Evolutionary conservation across 2,329 filamentous ascomycete species (phyloP).

Genomic region (Magnaporthiopsis incrustans): DNA sequence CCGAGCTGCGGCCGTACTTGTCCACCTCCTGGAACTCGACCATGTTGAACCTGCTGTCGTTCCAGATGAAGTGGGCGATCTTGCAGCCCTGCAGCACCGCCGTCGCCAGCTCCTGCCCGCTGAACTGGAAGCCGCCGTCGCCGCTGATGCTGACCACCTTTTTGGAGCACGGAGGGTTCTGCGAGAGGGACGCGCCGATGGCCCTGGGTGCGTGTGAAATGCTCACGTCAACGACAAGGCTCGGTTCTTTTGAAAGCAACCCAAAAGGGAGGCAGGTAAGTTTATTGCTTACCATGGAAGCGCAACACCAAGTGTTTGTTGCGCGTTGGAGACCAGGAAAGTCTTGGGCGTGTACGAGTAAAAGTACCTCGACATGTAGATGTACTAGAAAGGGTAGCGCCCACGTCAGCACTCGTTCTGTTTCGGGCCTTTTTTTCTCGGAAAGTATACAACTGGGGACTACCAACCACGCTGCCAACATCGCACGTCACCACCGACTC

Average conservation of each 20-base stretch:
- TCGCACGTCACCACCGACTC: constrained; percentile 35
- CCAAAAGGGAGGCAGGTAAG: neutral
- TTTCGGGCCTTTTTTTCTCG: too few relatives aligned
- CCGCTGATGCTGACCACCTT: constrained; percentile 37
- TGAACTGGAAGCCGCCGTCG: constrained; percentile 43
- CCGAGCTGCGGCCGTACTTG: constrained; percentile 36
- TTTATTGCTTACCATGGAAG: neutral
- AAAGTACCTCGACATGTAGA: constrained; percentile 38
- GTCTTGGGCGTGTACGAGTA: constrained; percentile 33
- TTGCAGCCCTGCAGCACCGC: constrained; percentile 38
- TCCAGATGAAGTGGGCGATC: constrained; percentile 43
- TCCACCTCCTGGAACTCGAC: constrained; percentile 42
- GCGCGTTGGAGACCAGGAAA: constrained; percentile 38
- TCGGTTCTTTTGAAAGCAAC: too few relatives aligned
- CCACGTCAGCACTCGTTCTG: too few relatives aligned
- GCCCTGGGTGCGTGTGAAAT: constrained; percentile 29
- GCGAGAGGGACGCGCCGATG: constrained; percentile 34
- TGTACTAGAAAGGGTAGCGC: constrained; percentile 22
- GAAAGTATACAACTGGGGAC: too few relatives aligned
- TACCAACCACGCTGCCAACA: constrained; percentile 30
- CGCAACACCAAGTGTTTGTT: constrained; percentile 32
- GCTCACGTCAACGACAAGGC: neutral
- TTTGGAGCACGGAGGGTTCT: constrained; percentile 30
- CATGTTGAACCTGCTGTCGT: constrained; percentile 42
- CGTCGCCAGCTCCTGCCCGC: constrained; percentile 34